Percentiles rank a stretch among this genome's conserved stretches.
phyloP scores from a whole-genome alignment of 1,139 yeast species.

The Candida smagusa region DNA sequence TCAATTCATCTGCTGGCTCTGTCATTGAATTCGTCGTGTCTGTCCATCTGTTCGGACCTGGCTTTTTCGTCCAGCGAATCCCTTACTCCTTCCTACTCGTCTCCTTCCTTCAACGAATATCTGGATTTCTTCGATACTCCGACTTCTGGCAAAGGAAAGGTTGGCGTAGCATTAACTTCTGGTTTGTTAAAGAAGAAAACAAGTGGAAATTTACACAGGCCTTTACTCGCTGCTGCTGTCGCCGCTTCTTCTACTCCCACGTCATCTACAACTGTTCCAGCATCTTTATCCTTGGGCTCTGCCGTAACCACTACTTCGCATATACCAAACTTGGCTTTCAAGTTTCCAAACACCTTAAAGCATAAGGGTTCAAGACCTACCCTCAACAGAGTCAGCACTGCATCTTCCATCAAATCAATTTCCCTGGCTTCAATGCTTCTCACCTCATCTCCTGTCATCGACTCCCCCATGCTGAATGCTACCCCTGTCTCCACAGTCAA shows the following conservation, averaged over 20 bases:
- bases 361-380: constrained; percentile 16
- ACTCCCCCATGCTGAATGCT: constrained; percentile 35
- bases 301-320: constrained; percentile 4
- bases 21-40: constrained; percentile 4
- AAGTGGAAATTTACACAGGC: constrained; percentile 11
- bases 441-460: constrained; percentile 30
- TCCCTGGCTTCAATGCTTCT: constrained; percentile 10
- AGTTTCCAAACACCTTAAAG: constrained; percentile 19
- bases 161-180: constrained; percentile 3
- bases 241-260: neutral
- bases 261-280: neutral
- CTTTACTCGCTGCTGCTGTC: constrained; percentile 2
- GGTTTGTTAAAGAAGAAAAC: constrained; percentile 20
- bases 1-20: constrained; percentile 11
- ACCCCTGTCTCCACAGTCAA: constrained; percentile 31
- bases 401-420: constrained; percentile 8
- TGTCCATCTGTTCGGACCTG: constrained; percentile 5
- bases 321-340: constrained; percentile 14
- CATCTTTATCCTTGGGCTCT: neutral
- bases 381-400: constrained; percentile 14
- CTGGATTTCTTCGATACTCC: constrained; percentile 9
- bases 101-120: constrained; percentile 10
- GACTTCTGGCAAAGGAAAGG: constrained; percentile 1
- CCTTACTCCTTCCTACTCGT: constrained; percentile 4
- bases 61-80: constrained; percentile 7